phyloP scores from a whole-genome alignment of 345 rosid species.

The Salix suchowensis region DNA sequence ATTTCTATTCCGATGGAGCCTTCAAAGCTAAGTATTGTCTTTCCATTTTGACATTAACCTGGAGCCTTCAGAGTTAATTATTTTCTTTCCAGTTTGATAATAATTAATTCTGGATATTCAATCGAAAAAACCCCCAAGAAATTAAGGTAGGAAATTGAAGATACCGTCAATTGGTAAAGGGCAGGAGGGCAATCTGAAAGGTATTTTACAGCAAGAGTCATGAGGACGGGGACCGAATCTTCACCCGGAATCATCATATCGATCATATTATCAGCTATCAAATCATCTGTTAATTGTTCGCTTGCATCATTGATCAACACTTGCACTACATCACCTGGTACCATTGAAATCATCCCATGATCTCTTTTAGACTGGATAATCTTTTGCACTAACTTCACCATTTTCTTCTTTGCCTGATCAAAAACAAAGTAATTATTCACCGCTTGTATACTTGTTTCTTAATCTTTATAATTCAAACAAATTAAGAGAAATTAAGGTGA shows the following conservation, averaged over 20 bases:
- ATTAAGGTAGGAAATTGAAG: neutral
- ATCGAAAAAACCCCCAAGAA: too few species aligned
- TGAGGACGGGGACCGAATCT: slow-evolving; percentile 92
- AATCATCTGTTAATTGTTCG: slow-evolving; percentile 56
- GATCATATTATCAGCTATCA: slow-evolving; percentile 81
- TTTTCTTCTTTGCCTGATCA: slow-evolving; percentile 79
- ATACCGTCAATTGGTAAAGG: slow-evolving; percentile 67
- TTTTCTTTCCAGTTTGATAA: too few species aligned
- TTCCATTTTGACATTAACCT: too few species aligned
- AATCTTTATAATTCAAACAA: neutral
- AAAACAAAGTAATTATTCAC: neutral
- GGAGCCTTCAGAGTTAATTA: too few species aligned
- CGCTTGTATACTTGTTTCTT: too few species aligned
- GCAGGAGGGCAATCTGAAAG: slow-evolving; percentile 78
- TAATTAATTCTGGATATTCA: too few species aligned
- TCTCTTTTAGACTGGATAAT: slow-evolving; percentile 48
- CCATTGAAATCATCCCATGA: slow-evolving; percentile 17
- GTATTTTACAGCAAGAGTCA: slow-evolving; percentile 81
- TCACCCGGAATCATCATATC: slow-evolving; percentile 99
- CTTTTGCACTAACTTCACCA: slow-evolving; percentile 59
- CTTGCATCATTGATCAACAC: slow-evolving; percentile 59
- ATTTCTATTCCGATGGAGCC: too few species aligned
- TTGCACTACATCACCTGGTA: slow-evolving; percentile 64
- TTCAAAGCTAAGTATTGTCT: too few species aligned
- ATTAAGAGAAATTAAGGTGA: neutral